These are phyloP conservation scores for Trichoderma atrobrunneum DNA, from an alignment of 2,329 filamentous ascomycete genomes.

Conservation along the genomic window DNA sequence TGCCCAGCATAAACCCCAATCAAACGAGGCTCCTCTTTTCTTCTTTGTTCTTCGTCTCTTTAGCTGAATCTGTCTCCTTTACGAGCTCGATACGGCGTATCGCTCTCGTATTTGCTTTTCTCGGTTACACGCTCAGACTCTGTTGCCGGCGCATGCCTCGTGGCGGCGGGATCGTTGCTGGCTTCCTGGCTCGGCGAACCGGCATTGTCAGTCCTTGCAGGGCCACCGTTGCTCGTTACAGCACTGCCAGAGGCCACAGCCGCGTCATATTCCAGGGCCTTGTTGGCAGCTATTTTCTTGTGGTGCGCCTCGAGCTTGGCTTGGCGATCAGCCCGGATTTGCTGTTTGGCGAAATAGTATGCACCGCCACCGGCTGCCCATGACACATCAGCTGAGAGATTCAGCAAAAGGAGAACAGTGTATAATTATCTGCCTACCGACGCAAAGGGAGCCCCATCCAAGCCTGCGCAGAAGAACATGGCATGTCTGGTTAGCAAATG, in stretches of 20 bases:
- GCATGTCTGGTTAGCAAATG: neutral
- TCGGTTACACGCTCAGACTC: constrained; percentile 65
- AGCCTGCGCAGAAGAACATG: constrained; percentile 53
- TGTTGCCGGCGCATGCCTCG: constrained; percentile 72
- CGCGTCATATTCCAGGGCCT: constrained; percentile 51
- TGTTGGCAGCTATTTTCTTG: constrained; percentile 59
- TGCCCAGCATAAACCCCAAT: neutral
- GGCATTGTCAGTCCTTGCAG: constrained; percentile 56
- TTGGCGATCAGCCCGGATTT: constrained; percentile 86
- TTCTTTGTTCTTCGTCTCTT: neutral
- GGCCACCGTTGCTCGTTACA: constrained; percentile 43
- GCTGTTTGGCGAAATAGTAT: constrained; percentile 93
- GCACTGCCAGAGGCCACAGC: constrained; percentile 37
- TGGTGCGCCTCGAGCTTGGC: constrained; percentile 66
- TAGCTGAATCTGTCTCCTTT: constrained; percentile 78
- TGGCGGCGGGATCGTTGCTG: constrained; percentile 78
- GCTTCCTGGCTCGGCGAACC: constrained; percentile 70
- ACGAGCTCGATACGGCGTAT: constrained; percentile 68
- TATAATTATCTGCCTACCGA: constrained; percentile 59
- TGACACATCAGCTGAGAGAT: constrained; percentile 22
- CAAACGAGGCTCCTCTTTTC: constrained; percentile 3
- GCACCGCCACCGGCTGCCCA: constrained; percentile 76
- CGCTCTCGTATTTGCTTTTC: constrained; percentile 88
- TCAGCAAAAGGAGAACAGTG: neutral
- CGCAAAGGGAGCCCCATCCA: constrained; percentile 86